Percentiles rank a stretch among this genome's conserved stretches.
phyloP scores from a whole-genome alignment of 495 filamentous ascomycete genomes.

The Hyaloscypha finlandica region DNA sequence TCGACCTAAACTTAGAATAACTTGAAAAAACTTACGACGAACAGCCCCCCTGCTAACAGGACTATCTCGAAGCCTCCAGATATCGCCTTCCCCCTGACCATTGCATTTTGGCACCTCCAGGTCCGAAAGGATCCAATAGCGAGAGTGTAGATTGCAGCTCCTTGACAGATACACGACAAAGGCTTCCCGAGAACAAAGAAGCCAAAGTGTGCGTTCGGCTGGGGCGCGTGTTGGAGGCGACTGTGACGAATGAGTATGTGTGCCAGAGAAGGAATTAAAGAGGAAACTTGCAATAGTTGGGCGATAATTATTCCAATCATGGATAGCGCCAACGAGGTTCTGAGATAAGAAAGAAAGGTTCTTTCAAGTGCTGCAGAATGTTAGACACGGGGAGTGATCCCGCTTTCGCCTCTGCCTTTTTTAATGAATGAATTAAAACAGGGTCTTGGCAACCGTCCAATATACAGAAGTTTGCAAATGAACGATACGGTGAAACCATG shows the following conservation, averaged over 20 bases:
- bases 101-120: constrained; percentile 70
- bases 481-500: background rate
- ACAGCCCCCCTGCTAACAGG: constrained; percentile 49
- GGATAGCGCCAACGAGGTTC: constrained; percentile 68
- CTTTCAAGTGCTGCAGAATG: constrained; percentile 65
- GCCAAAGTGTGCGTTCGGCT: constrained; percentile 46
- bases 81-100: constrained; percentile 63
- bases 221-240: constrained; percentile 52
- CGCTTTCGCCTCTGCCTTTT: constrained; percentile 22
- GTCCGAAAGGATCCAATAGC: constrained; percentile 63
- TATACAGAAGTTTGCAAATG: constrained; percentile 12
- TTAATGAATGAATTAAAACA: constrained; percentile 10
- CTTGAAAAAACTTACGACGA: constrained; percentile 46
- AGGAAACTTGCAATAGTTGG: constrained; percentile 61
- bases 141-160: constrained; percentile 56
- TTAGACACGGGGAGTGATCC: constrained; percentile 12
- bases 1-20: background rate
- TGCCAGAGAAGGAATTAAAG: constrained; percentile 13
- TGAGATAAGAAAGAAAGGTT: constrained; percentile 77
- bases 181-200: constrained; percentile 69
- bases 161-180: constrained; percentile 59
- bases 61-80: constrained; percentile 71
- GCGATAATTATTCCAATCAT: constrained; percentile 67
- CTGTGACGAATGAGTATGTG: constrained; percentile 21
- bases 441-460: constrained; percentile 10